These are phyloP conservation scores for Arthrobotrys pseudoclavata DNA, from an alignment of 2,329 filamentous ascomycete species.

Conservation along the genomic window DNA sequence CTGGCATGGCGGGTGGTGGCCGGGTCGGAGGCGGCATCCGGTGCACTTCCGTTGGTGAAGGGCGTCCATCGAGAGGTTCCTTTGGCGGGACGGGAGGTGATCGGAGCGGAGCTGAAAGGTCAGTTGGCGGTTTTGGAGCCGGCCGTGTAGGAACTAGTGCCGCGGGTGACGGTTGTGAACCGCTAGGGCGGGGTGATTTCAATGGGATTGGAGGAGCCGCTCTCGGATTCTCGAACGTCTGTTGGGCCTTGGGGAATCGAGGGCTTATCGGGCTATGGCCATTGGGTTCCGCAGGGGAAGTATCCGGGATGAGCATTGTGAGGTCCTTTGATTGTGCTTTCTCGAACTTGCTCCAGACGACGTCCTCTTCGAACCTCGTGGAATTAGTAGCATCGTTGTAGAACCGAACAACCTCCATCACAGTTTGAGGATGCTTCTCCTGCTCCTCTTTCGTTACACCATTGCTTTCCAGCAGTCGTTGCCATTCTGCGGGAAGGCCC, in stretches of 20 bases:
- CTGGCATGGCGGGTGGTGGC: conserved; percentile 39
- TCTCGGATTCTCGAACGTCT: conserved; percentile 94
- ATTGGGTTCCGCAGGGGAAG: conserved; percentile 62
- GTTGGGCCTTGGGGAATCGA: conserved; percentile 44
- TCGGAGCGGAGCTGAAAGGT: conserved; percentile 67
- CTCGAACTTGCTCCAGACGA: conserved; percentile 95
- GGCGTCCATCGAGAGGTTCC: conserved; percentile 52
- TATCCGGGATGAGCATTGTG: conserved; percentile 67
- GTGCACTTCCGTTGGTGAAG: conserved; percentile 34
- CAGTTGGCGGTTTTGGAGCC: conserved; percentile 85
- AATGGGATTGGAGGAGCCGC: conserved; percentile 89
- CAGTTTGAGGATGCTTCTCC: conserved; percentile 93
- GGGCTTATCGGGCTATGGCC: conserved; percentile 59
- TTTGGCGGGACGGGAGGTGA: conserved; percentile 73
- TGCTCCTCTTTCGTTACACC: conserved; percentile 97
- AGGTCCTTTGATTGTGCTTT: conserved; percentile 75
- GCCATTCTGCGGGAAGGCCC: conserved; percentile 97
- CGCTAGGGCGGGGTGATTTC: conserved; percentile 67
- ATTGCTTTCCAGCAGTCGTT: conserved; percentile 92
- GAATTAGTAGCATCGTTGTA: conserved; percentile 93
- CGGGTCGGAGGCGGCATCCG: conserved; percentile 56
- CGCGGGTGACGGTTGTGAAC: conserved; percentile 65
- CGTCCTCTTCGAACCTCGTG: conserved; percentile 77
- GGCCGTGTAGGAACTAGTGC: conserved; percentile 81
- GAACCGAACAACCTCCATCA: conserved; percentile 95